Evolutionary conservation across 345 rosid species (phyloP).

Genomic region (Viola odorata): DNA sequence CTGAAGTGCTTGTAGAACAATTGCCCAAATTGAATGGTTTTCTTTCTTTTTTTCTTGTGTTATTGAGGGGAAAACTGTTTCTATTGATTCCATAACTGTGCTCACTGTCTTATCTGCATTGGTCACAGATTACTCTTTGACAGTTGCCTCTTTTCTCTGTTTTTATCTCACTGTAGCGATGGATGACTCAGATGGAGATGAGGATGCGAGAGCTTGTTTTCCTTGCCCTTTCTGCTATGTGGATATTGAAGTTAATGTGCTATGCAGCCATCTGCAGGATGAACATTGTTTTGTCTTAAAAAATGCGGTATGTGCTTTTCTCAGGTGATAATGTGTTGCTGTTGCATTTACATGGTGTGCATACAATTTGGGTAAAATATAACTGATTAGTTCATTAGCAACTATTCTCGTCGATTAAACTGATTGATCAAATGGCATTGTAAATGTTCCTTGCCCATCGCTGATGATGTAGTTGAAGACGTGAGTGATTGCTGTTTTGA

Average conservation of each 20-base stretch:
- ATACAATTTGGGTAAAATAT: background rate
- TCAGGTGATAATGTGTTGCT: background rate
- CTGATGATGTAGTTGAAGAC: too few species aligned
- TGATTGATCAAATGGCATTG: too few species aligned
- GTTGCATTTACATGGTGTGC: background rate
- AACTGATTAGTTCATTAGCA: too few species aligned
- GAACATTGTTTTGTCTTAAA: constrained; percentile 59
- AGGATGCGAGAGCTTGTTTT: constrained; percentile 36
- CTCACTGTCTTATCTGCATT: background rate
- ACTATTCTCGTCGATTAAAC: too few species aligned
- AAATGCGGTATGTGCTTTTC: constrained; percentile 42
- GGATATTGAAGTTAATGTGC: constrained; percentile 37
- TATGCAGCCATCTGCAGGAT: constrained; percentile 50
- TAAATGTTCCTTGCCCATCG: too few species aligned
- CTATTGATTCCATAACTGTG: background rate
- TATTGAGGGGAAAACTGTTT: too few species aligned
- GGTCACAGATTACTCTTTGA: constrained; percentile 1
- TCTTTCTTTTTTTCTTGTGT: too few species aligned
- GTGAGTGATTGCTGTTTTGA: background rate
- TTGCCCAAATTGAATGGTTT: too few species aligned
- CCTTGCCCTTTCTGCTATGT: constrained; percentile 56
- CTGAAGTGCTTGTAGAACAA: too few species aligned
- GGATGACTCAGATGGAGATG: constrained; percentile 43
- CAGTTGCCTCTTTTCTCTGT: background rate
- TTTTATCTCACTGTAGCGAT: background rate